Conservation (phyloP, 2,329 filamentous ascomycete genomes). For the Aspergillus sp. region DNA sequence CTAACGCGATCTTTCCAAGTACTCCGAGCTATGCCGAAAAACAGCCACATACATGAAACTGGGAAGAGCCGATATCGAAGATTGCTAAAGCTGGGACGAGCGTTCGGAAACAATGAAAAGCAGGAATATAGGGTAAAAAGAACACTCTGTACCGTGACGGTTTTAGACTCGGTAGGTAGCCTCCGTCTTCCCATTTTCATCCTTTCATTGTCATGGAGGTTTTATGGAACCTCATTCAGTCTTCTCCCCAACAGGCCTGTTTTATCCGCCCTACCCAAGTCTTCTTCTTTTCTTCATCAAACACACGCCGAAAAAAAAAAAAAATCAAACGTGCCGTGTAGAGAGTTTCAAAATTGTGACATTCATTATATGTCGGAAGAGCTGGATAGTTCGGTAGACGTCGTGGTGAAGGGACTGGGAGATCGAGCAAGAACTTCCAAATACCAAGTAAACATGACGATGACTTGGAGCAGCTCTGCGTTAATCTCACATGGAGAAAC, state of each 20-base stretch:
- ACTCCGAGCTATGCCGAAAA: slow-evolving; percentile 28
- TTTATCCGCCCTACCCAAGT: no score
- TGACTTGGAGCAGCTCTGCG: slow-evolving; percentile 10
- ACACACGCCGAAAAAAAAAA: background rate
- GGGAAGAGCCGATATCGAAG: no score
- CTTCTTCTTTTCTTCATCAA: background rate
- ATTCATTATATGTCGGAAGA: background rate
- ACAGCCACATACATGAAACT: background rate
- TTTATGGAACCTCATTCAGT: no score
- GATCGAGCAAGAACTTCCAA: slow-evolving; percentile 12
- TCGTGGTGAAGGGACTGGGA: slow-evolving; percentile 5
- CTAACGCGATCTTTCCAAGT: slow-evolving; percentile 24
- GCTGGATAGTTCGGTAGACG: background rate
- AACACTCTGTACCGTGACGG: no score
- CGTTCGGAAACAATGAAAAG: no score
- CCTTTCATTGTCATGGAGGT: no score
- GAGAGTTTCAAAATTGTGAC: background rate
- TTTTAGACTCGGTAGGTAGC: no score
- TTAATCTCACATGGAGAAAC: slow-evolving; percentile 7
- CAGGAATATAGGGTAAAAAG: no score
- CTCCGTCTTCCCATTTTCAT: no score
- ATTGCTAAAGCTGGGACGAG: no score
- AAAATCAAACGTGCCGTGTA: background rate
- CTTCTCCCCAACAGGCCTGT: no score
- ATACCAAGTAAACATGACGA: slow-evolving; percentile 10